These are phyloP conservation scores for Candida yuanshanica DNA, from an alignment of 805 yeast genomes.

Conservation along the genomic window DNA sequence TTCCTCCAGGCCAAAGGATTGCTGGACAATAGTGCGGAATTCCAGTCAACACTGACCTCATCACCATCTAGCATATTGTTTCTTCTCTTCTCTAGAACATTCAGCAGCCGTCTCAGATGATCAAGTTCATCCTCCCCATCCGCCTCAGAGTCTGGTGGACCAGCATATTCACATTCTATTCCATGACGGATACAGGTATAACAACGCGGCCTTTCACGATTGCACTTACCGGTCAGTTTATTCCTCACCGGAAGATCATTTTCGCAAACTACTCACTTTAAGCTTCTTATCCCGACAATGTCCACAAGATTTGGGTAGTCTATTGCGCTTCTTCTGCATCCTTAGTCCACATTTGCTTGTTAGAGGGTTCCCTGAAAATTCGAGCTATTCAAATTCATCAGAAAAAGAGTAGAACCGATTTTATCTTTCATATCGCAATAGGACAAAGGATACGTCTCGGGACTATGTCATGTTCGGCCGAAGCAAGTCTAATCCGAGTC, in stretches of 20 bases:
- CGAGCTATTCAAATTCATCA: no score
- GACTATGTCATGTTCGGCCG: no score
- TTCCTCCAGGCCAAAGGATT: not conserved
- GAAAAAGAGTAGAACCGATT: no score
- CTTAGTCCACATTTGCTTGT: no score
- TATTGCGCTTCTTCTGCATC: not conserved
- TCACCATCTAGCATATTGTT: not conserved
- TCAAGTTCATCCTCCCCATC: slow-evolving; percentile 1
- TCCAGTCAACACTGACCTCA: not conserved
- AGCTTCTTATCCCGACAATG: not conserved
- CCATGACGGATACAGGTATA: slow-evolving; percentile 4
- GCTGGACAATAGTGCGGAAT: not conserved
- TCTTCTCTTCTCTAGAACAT: slow-evolving; percentile 1
- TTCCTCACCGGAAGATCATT: not conserved
- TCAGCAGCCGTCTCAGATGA: not conserved
- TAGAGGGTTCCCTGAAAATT: no score
- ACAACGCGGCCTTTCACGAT: slow-evolving; percentile 5
- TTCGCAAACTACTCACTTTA: not conserved
- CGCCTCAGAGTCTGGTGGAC: not conserved
- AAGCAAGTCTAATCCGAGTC: no score
- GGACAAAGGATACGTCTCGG: no score
- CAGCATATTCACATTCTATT: slow-evolving; percentile 2
- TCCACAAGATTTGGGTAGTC: not conserved
- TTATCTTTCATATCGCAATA: no score
- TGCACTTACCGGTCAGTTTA: not conserved